Percentiles rank a stretch among this genome's conserved stretches.
These are phyloP conservation scores for Herpetospermum pedunculosum DNA, from an alignment of 306 rosid genomes.

Conservation along the genomic window DNA sequence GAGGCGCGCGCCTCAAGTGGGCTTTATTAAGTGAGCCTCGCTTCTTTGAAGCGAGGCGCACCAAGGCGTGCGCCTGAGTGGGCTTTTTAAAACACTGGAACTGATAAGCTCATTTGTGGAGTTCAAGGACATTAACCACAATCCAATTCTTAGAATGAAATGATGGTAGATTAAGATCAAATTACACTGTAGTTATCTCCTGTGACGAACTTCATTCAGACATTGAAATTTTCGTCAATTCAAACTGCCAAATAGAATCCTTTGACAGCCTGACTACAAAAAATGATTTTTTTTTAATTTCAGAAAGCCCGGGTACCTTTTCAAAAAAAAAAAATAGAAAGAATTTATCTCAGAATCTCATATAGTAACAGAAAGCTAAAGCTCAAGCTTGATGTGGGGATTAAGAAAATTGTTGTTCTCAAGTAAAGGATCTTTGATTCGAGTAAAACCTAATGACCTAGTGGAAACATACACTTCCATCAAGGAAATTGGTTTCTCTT, in stretches of 20 bases:
- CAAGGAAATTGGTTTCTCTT: background rate
- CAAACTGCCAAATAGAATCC: background rate
- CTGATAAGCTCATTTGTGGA: background rate
- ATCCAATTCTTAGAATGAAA: background rate
- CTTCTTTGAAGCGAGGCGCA: too few relatives aligned
- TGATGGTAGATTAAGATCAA: background rate
- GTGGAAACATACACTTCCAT: background rate
- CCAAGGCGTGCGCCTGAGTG: too few relatives aligned
- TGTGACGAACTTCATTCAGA: background rate
- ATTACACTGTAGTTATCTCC: background rate
- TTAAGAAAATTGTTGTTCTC: background rate
- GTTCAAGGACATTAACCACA: background rate
- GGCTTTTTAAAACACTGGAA: too few relatives aligned
- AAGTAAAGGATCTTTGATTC: background rate
- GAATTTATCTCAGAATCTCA: background rate
- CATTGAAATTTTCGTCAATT: too few relatives aligned
- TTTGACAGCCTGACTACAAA: background rate
- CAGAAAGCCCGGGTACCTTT: too few relatives aligned
- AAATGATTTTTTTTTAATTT: too few relatives aligned
- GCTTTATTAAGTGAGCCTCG: too few relatives aligned
- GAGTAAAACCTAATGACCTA: background rate
- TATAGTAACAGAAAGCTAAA: background rate
- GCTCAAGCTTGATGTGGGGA: background rate
- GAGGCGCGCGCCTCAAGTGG: too few relatives aligned
- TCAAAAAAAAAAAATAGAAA: too few relatives aligned